A percentile compares a stretch with the other conserved stretches of the same genome.
These are phyloP conservation scores for Glonium stellatum DNA, from an alignment of 495 filamentous ascomycete genomes.

Conservation along the genomic window DNA sequence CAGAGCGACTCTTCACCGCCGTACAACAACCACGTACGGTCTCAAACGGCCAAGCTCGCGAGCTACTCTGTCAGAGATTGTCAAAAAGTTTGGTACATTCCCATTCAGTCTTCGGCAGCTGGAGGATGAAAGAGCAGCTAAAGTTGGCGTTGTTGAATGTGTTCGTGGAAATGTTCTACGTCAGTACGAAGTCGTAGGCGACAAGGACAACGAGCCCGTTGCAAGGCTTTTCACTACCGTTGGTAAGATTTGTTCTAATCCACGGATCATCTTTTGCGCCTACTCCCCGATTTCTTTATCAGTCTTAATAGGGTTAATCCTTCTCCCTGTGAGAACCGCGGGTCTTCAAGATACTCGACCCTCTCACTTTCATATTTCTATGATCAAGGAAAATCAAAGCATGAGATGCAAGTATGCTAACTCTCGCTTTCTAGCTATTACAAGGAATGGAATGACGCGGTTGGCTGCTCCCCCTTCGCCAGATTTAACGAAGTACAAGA, in stretches of 20 bases:
- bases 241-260: constrained; percentile 53
- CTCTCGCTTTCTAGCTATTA: constrained; percentile 60
- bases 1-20: constrained; percentile 82
- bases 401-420: background rate
- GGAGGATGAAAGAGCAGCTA: constrained; percentile 91
- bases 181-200: constrained; percentile 91
- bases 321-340: background rate
- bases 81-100: constrained; percentile 95
- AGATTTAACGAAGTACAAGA: constrained; percentile 73
- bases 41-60: constrained; percentile 89
- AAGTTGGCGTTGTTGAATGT: constrained; percentile 93
- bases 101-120: constrained; percentile 96
- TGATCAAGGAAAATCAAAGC: no score
- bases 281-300: no score
- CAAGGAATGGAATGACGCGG: constrained; percentile 90
- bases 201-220: constrained; percentile 78
- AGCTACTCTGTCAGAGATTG: constrained; percentile 81
- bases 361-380: background rate
- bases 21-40: constrained; percentile 80
- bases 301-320: background rate
- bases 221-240: constrained; percentile 82
- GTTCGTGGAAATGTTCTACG: constrained; percentile 83
- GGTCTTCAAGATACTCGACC: background rate
- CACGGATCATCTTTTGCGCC: no score
- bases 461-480: constrained; percentile 65